These are phyloP conservation scores for Phytophthora brassicae DNA, from an alignment of 352 stramenopile species.

Conservation along the genomic window DNA sequence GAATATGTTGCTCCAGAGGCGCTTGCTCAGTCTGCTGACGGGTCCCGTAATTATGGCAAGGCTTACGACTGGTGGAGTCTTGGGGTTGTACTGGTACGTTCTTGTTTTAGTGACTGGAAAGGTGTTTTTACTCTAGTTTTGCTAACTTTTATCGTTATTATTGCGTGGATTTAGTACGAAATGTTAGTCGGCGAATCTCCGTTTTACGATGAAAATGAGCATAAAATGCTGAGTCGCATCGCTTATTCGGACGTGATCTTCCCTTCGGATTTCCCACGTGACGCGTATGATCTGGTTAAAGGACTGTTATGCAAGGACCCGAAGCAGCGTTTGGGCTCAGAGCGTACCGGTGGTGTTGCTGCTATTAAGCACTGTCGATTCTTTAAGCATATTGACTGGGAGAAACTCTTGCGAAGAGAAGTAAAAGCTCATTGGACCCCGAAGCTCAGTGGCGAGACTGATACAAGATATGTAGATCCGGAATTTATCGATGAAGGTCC, in stretches of 20 bases:
- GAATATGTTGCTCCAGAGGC: slow-evolving; percentile 89
- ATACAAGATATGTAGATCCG: slow-evolving; percentile 88
- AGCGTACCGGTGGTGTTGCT: slow-evolving; percentile 62
- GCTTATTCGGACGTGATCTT: slow-evolving; percentile 79
- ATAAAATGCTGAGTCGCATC: slow-evolving; percentile 87
- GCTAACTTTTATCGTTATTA: slow-evolving; percentile 18
- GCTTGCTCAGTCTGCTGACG: slow-evolving; percentile 77
- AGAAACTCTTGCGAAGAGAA: slow-evolving; percentile 66
- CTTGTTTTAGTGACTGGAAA: not conserved
- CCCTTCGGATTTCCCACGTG: slow-evolving; percentile 69
- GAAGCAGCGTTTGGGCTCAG: slow-evolving; percentile 64
- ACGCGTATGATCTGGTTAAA: slow-evolving; percentile 75
- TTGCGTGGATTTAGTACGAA: slow-evolving; percentile 63
- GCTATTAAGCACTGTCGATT: slow-evolving; percentile 75
- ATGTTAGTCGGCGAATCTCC: slow-evolving; percentile 86
- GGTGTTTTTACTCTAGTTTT: not conserved
- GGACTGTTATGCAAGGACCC: slow-evolving; percentile 79
- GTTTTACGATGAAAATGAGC: slow-evolving; percentile 90
- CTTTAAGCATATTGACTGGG: slow-evolving; percentile 78
- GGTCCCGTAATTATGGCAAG: slow-evolving; percentile 85
- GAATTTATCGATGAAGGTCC: slow-evolving; percentile 88
- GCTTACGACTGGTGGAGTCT: slow-evolving; percentile 91
- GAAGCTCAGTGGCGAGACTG: slow-evolving; percentile 82
- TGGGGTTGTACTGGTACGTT: slow-evolving; percentile 80
- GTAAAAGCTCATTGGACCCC: slow-evolving; percentile 81